Percentiles rank a stretch among this genome's conserved stretches.
Conservation (phyloP, 352 stramenopile species). For the Globisporangium sylvaticum region DNA sequence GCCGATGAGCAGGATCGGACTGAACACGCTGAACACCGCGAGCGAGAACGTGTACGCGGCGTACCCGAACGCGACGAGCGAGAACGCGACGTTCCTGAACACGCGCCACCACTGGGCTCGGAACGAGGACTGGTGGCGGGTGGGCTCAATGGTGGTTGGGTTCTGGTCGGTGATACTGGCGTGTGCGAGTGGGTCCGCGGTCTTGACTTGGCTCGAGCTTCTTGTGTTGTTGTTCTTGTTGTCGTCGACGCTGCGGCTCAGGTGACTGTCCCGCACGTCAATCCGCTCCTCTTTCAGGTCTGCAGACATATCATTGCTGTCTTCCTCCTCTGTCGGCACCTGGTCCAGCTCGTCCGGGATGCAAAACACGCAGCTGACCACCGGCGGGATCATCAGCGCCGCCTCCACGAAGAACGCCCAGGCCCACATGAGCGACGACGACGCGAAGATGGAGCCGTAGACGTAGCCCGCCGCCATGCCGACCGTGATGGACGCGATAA, state of each 20-base stretch:
- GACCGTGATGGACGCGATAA: constrained; percentile 90
- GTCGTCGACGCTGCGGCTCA: no score
- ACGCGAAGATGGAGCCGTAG: constrained; percentile 75
- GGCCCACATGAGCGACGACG: constrained; percentile 62
- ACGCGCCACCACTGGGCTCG: constrained; percentile 57
- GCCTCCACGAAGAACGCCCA: constrained; percentile 87
- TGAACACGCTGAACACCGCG: constrained; percentile 85
- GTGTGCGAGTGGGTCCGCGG: constrained; percentile 16
- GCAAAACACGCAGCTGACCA: constrained; percentile 67
- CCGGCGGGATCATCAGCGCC: constrained; percentile 66
- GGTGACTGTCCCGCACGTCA: constrained; percentile 8
- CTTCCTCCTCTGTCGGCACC: constrained; percentile 22
- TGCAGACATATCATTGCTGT: constrained; percentile 13
- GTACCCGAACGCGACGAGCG: constrained; percentile 78
- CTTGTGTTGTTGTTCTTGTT: no score
- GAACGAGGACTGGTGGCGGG: constrained; percentile 30
- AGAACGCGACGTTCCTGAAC: constrained; percentile 64
- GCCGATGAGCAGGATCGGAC: constrained; percentile 83
- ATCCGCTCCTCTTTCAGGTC: constrained; percentile 13
- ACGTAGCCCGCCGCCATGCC: constrained; percentile 90
- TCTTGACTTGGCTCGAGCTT: no score
- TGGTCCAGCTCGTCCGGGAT: constrained; percentile 56
- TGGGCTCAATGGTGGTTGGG: constrained; percentile 1
- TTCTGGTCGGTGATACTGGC: constrained; percentile 19
- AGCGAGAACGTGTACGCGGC: constrained; percentile 88